Conservation (phyloP, 805 yeast genomes). For the Wickerhamomyces subpelliculosus region DNA sequence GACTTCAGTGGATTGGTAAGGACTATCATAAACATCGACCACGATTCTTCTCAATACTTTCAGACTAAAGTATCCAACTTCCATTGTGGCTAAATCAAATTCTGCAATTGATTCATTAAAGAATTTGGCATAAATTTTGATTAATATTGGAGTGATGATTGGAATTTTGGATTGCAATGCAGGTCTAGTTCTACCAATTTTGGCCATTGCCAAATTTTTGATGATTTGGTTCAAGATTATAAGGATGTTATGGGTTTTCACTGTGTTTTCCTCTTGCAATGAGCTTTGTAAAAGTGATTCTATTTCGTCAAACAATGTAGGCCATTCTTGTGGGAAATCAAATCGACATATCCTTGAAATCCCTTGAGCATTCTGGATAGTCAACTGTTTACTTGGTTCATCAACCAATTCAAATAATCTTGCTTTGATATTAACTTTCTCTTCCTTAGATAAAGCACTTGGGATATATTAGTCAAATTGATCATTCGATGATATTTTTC, state of each 20-base stretch:
- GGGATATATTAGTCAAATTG: too few relatives aligned
- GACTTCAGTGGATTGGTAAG: constrained; percentile 52
- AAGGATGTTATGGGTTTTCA: constrained; percentile 55
- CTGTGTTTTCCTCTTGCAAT: constrained; percentile 36
- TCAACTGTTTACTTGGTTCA: constrained; percentile 68
- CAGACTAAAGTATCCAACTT: constrained; percentile 69
- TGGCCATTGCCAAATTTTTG: constrained; percentile 64
- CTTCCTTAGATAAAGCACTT: constrained; percentile 50
- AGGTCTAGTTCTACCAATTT: constrained; percentile 77
- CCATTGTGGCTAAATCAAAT: constrained; percentile 47
- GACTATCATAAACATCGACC: constrained; percentile 69
- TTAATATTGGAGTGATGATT: constrained; percentile 49
- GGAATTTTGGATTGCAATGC: constrained; percentile 73
- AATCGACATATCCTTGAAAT: constrained; percentile 69
- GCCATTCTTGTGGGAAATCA: constrained; percentile 90
- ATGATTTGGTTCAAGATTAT: constrained; percentile 70
- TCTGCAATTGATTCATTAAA: constrained; percentile 58
- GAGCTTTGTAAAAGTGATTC: constrained; percentile 38
- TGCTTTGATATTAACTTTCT: constrained; percentile 55
- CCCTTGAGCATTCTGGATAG: constrained; percentile 81
- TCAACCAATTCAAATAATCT: constrained; percentile 52
- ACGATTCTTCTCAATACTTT: constrained; percentile 69
- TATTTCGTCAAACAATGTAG: constrained; percentile 63
- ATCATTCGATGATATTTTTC: too few relatives aligned
- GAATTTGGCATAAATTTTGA: constrained; percentile 49